Percentiles rank a stretch among this genome's conserved stretches.
phyloP scores from a whole-genome alignment of 805 yeast genomes.

The Komagataella populi region DNA sequence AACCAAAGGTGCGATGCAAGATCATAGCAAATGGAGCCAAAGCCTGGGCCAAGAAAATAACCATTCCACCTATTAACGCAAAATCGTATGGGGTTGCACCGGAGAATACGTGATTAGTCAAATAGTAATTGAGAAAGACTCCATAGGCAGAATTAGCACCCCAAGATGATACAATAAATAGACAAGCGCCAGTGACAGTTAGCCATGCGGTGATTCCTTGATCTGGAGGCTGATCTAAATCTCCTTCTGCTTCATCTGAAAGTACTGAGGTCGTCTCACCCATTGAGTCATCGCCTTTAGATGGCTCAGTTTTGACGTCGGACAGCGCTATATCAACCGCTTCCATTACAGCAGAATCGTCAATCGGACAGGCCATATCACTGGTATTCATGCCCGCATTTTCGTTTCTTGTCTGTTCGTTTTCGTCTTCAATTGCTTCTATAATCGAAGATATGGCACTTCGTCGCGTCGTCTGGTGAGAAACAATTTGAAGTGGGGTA shows the following conservation, averaged over 20 bases:
- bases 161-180: constrained; percentile 30
- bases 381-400: background rate
- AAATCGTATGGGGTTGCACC: constrained; percentile 44
- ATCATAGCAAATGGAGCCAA: constrained; percentile 44
- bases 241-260: background rate
- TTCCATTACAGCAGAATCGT: background rate
- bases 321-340: background rate
- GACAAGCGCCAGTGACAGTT: constrained; percentile 1
- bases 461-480: background rate
- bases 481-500: background rate
- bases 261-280: background rate
- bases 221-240: constrained; percentile 6
- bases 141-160: constrained; percentile 53
- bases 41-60: constrained; percentile 43
- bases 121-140: constrained; percentile 39
- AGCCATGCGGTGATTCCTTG: constrained; percentile 4
- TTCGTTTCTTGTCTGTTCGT: constrained; percentile 1
- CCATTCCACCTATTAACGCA: constrained; percentile 48
- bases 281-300: background rate
- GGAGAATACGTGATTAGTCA: constrained; percentile 29
- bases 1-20: constrained; percentile 34
- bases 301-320: background rate
- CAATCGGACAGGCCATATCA: background rate
- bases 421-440: constrained; percentile 2
- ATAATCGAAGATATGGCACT: background rate